Conservation (phyloP, 2,329 filamentous ascomycete genomes). For the Aspergillus bombycis region DNA sequence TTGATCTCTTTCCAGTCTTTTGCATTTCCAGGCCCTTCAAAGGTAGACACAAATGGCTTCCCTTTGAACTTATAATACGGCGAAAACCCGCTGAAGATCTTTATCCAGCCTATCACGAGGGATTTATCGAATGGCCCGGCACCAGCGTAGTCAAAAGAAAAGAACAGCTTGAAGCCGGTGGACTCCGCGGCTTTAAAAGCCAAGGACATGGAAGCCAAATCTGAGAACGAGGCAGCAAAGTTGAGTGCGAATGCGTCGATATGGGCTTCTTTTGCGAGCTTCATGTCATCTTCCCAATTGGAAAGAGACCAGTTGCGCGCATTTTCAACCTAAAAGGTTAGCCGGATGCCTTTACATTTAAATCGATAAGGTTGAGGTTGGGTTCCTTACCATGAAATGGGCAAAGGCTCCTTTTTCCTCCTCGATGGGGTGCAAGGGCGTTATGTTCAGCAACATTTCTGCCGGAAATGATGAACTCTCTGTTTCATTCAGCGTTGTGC, state of each 20-base stretch:
- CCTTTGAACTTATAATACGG: constrained; percentile 31
- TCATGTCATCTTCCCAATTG: constrained; percentile 37
- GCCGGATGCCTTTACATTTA: not conserved
- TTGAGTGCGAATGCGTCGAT: constrained; percentile 46
- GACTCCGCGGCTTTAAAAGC: constrained; percentile 28
- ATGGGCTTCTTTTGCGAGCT: constrained; percentile 34
- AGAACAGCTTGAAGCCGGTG: constrained; percentile 33
- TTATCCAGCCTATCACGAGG: constrained; percentile 26
- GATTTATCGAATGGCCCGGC: constrained; percentile 30
- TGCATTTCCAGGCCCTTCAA: constrained; percentile 47
- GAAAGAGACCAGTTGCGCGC: constrained; percentile 12
- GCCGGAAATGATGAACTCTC: no score
- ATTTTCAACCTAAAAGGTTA: constrained; percentile 9
- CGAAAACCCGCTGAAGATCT: constrained; percentile 21
- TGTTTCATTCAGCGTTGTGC: no score
- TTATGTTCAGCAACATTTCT: no score
- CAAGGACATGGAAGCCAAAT: constrained; percentile 8
- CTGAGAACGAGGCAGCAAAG: constrained; percentile 29
- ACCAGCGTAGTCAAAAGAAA: constrained; percentile 40
- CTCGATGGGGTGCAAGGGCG: no score
- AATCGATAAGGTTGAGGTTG: no score
- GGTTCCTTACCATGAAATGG: constrained; percentile 4
- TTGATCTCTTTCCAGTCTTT: constrained; percentile 51
- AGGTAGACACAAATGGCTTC: constrained; percentile 43
- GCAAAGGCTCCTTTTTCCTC: not conserved